A percentile compares a stretch with the other conserved stretches of the same genome.
Conservation (phyloP, 352 stramenopile genomes). For the Globisporangium canariense region DNA sequence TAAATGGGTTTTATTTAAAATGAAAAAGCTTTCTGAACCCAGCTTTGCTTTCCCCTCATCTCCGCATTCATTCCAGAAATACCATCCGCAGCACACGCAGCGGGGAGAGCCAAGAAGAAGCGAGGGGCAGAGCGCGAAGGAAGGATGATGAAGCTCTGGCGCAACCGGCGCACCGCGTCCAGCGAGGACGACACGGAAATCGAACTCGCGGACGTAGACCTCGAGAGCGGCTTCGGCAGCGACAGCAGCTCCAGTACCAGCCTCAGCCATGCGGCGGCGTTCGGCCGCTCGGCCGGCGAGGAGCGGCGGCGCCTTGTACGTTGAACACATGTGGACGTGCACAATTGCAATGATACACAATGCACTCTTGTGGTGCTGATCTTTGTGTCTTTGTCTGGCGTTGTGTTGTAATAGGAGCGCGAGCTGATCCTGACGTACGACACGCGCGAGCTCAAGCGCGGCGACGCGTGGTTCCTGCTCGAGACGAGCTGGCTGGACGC, state of each 20-base stretch:
- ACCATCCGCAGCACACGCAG: neutral
- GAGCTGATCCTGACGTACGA: constrained; percentile 70
- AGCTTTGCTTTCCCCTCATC: constrained; percentile 1
- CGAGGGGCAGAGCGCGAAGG: neutral
- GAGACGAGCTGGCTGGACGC: constrained; percentile 76
- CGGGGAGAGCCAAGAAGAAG: neutral
- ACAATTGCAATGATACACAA: neutral
- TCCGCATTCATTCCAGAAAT: constrained; percentile 8
- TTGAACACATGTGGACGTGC: neutral
- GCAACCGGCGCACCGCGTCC: constrained; percentile 20
- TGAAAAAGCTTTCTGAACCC: neutral
- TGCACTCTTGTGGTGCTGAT: neutral
- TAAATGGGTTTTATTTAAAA: too few relatives aligned
- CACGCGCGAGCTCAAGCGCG: constrained; percentile 53
- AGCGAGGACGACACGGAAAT: constrained; percentile 24
- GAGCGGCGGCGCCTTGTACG: constrained; percentile 26
- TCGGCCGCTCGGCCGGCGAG: constrained; percentile 24
- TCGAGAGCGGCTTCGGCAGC: constrained; percentile 16
- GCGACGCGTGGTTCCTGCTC: constrained; percentile 78
- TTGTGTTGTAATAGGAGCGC: constrained; percentile 34
- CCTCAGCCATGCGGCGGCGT: constrained; percentile 6
- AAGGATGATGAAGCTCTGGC: constrained; percentile 22
- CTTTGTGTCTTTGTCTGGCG: neutral
- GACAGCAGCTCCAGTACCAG: constrained; percentile 9
- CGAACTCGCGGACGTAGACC: constrained; percentile 20